A percentile compares a stretch with the other conserved stretches of the same genome.
Conservation (phyloP, 805 yeast species). For the Scheffersomyces spartinae region DNA sequence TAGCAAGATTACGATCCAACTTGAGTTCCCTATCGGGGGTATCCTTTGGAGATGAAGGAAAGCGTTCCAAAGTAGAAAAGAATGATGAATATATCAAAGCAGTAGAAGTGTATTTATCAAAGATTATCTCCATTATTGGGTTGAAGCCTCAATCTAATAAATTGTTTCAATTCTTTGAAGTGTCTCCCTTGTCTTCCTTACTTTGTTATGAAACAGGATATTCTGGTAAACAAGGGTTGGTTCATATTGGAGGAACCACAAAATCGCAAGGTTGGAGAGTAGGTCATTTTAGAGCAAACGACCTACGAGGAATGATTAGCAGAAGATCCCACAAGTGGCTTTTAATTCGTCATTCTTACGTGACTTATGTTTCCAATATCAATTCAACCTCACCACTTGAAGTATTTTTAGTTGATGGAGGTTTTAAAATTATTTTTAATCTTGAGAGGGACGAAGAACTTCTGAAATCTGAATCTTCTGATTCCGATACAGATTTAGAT, state of each 20-base stretch:
- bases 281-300: conserved; percentile 72
- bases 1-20: too few species aligned
- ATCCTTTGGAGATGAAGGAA: too few species aligned
- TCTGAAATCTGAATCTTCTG: conserved; percentile 7
- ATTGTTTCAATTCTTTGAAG: conserved; percentile 76
- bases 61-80: conserved; percentile 11
- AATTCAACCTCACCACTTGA: conserved; percentile 83
- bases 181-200: conserved; percentile 79
- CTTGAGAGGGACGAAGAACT: conserved; percentile 24
- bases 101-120: conserved; percentile 58
- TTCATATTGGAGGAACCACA: conserved; percentile 74
- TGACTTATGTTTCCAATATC: conserved; percentile 77
- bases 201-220: conserved; percentile 72
- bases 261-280: conserved; percentile 93
- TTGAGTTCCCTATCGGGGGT: too few species aligned
- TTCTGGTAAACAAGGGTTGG: conserved; percentile 82
- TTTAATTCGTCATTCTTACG: conserved; percentile 70
- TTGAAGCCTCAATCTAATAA: conserved; percentile 75
- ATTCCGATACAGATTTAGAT: conserved; percentile 32
- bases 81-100: conserved; percentile 30
- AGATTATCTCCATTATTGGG: conserved; percentile 45
- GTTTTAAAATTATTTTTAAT: conserved; percentile 48
- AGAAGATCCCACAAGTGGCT: conserved; percentile 93
- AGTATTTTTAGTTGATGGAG: conserved; percentile 77
- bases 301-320: conserved; percentile 74